Evolutionary conservation across 495 filamentous ascomycete species (phyloP), one percentile per base, ranked within the genome.

Genomic region (Xylaria curta): DNA sequence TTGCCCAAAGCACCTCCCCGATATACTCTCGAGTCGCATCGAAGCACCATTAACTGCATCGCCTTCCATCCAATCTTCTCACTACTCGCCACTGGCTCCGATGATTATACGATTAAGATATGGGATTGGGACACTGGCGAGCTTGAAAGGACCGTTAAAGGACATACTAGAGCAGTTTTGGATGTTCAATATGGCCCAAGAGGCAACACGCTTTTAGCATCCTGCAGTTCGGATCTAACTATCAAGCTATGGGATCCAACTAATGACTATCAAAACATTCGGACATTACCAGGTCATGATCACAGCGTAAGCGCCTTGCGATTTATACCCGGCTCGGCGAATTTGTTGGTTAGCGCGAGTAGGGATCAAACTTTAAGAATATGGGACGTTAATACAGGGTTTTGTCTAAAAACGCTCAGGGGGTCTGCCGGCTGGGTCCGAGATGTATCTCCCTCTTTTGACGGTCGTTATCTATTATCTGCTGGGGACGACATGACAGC

Each of bases 111-210:
- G 12, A 89, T 90, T 75, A 95, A 95, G 74, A 92, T 95, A 70
- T 95, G 93, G 93, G 93, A 94, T 75, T 94, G 91, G 90, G 93
- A 95, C 74, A 81, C 93, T 13, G 93, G 93, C 17, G 92, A 94
- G 73, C 85, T 94, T 9, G 92, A 95, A 75, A 79, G 89, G 40
- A 95, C 93, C 0, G 81, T 95, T 24, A 95, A 94, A 75, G 92
- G 92, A 2, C 93, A 95, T 76, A 94, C 91, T 4, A 93, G 91
- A 77, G 87, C 89, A 7, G 91, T 95, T 3, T 76, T 92, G 15
- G 92, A 92, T 76, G 86, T 94, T 46, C 92, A 94, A 73, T 95
- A 89, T 24, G 93, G 92, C 3, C 92, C 91, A 5, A 85, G 89
- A 71, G 91, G 90, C 59, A 88, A 88, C 17, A 91, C 89, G 24